These are phyloP conservation scores for Colletotrichum lindemuthianum DNA, from an alignment of 2,329 filamentous ascomycete genomes.

Conservation along the genomic window DNA sequence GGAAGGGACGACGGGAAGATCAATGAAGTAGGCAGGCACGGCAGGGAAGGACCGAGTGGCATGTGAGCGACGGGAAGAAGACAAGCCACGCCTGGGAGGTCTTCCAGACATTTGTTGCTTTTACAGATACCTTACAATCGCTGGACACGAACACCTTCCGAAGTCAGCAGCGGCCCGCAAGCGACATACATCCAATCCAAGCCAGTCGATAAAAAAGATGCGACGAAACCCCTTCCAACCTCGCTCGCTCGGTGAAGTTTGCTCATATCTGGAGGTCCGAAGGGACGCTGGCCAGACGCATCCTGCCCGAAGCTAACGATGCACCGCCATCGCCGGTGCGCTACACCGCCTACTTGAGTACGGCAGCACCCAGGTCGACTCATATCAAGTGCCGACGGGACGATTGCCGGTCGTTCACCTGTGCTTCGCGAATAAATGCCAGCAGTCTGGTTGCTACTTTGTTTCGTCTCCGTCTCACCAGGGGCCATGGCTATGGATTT, in stretches of 20 bases:
- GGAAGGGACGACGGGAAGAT: slow-evolving; percentile 6
- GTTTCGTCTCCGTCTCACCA: slow-evolving; percentile 21
- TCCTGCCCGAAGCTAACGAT: slow-evolving; percentile 9
- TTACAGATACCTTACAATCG: too few species aligned
- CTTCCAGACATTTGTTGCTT: neutral
- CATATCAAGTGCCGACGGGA: slow-evolving; percentile 12
- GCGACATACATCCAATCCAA: slow-evolving; percentile 6
- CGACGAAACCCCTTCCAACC: neutral
- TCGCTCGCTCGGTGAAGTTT: neutral
- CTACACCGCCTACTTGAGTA: neutral
- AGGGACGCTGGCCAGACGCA: neutral
- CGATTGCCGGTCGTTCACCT: too few species aligned
- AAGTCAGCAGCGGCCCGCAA: slow-evolving; percentile 10
- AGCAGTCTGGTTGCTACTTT: slow-evolving; percentile 2
- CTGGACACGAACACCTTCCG: neutral
- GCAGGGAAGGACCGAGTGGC: neutral
- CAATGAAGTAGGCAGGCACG: neutral
- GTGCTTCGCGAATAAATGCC: too few species aligned
- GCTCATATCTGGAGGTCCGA: neutral
- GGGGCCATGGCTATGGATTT: too few species aligned
- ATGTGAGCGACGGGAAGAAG: neutral
- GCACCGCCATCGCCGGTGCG: neutral
- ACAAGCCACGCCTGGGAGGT: neutral
- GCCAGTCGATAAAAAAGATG: slow-evolving; percentile 19
- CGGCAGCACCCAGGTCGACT: neutral